A percentile compares a stretch with the other conserved stretches of the same genome.
Evolutionary conservation across 768 basidiomycete genomes (phyloP).

Genomic region (Kwoniella sp.): DNA sequence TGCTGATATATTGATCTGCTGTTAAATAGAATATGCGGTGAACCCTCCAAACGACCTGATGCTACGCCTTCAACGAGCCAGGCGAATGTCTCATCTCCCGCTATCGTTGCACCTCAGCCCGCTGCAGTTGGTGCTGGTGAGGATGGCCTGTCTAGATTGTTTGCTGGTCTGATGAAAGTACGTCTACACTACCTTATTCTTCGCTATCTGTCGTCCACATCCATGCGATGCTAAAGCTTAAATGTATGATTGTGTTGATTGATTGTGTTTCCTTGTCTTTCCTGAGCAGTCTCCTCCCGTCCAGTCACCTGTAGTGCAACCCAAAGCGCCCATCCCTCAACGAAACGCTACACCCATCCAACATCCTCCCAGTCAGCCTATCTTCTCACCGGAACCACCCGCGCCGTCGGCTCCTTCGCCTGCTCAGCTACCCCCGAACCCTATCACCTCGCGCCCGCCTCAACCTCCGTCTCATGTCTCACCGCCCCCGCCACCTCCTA

Average conservation of each 20-base stretch:
- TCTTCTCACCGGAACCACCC: neutral
- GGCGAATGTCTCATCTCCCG: conserved; percentile 13
- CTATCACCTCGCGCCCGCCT: neutral
- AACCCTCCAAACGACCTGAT: conserved; percentile 28
- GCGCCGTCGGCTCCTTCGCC: neutral
- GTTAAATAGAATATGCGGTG: conserved; percentile 39
- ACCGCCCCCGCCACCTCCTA: conserved; percentile 15
- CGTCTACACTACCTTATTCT: neutral
- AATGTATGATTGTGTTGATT: too few relatives aligned
- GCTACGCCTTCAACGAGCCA: neutral
- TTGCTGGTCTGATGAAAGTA: conserved; percentile 37
- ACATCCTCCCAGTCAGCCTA: conserved; percentile 7
- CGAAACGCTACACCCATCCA: conserved; percentile 1
- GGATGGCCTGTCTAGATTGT: conserved; percentile 41
- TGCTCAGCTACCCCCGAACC: neutral
- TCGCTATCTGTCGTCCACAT: too few relatives aligned
- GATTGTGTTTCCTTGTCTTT: too few relatives aligned
- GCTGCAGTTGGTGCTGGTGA: conserved; percentile 10
- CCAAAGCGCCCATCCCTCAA: conserved; percentile 9
- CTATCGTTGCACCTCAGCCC: conserved; percentile 2
- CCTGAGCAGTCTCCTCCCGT: conserved; percentile 17
- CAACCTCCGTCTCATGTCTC: neutral
- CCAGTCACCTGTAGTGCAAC: conserved; percentile 18
- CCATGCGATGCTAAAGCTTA: too few relatives aligned
- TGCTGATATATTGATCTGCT: too few relatives aligned